A percentile compares a stretch with the other conserved stretches of the same genome.
Conservation (phyloP, 2,329 filamentous ascomycete species). For the Cephalotrichum gorgonifer region DNA sequence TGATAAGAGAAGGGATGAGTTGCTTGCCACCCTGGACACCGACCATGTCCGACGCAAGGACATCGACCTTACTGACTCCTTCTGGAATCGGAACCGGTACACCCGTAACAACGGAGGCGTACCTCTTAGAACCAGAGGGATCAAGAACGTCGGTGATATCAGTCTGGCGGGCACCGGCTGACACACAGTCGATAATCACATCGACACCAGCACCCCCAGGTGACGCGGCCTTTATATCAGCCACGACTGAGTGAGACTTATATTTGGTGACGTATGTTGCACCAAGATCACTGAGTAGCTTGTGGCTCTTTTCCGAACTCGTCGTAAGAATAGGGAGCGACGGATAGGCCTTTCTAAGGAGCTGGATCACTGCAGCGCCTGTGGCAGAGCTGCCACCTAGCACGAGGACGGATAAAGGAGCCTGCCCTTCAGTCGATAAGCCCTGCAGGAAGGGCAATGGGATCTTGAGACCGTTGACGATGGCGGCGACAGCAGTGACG, state of each 20-base stretch:
- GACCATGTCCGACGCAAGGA: neutral
- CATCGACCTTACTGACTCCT: neutral
- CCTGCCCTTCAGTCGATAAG: neutral
- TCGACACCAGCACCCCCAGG: neutral
- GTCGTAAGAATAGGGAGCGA: neutral
- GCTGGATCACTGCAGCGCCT: neutral
- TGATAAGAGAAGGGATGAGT: neutral
- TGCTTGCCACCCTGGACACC: neutral
- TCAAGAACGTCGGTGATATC: neutral
- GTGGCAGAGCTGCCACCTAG: neutral
- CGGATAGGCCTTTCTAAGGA: neutral
- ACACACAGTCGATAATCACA: neutral
- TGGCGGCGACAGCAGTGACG: neutral
- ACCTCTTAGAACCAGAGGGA: neutral
- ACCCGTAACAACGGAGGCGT: neutral
- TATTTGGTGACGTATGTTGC: neutral
- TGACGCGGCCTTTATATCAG: neutral
- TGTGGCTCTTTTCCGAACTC: neutral
- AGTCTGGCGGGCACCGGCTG: neutral
- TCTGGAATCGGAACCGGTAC: neutral
- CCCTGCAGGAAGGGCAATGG: neutral
- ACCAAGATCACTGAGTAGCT: neutral
- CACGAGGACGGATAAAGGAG: neutral
- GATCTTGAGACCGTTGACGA: neutral
- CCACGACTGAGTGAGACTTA: neutral